phyloP scores from a whole-genome alignment of 805 yeast species.

The Kuraishia ogatae region DNA sequence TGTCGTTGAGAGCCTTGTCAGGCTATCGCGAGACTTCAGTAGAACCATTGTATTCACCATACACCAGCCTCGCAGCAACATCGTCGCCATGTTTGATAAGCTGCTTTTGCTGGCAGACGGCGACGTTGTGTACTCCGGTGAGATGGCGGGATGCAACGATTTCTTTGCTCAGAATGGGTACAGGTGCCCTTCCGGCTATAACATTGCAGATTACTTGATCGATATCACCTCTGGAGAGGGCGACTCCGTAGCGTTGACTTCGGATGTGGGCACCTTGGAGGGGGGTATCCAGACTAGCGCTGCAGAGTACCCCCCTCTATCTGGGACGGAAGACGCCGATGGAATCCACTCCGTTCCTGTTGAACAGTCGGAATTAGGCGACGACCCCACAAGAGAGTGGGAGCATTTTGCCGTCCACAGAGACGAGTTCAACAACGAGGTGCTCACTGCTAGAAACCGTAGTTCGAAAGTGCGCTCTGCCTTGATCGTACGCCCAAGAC shows the following conservation, averaged over 20 bases:
- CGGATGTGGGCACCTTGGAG: slow-evolving; percentile 6
- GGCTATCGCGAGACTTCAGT: slow-evolving; percentile 69
- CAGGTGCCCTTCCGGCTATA: slow-evolving; percentile 81
- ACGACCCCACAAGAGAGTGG: slow-evolving; percentile 74
- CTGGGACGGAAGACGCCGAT: slow-evolving; percentile 14
- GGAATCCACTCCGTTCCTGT: slow-evolving; percentile 22
- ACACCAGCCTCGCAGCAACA: slow-evolving; percentile 95
- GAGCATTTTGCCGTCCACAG: slow-evolving; percentile 77
- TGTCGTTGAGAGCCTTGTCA: slow-evolving; percentile 77
- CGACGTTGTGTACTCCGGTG: slow-evolving; percentile 79
- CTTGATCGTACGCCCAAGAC: slow-evolving; percentile 1
- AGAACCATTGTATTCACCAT: slow-evolving; percentile 90
- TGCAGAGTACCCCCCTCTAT: too few relatives aligned
- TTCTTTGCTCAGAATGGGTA: slow-evolving; percentile 72
- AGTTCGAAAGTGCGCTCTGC: slow-evolving; percentile 8
- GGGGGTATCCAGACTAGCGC: too few relatives aligned
- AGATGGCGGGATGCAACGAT: slow-evolving; percentile 63
- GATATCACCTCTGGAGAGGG: slow-evolving; percentile 75
- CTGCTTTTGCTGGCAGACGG: slow-evolving; percentile 79
- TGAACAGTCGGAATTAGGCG: slow-evolving; percentile 15
- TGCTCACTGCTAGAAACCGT: slow-evolving; percentile 8
- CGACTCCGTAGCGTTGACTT: slow-evolving; percentile 11
- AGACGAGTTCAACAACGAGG: slow-evolving; percentile 44
- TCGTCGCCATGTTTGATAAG: slow-evolving; percentile 84
- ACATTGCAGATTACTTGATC: slow-evolving; percentile 87